Conservation (phyloP, 2,329 filamentous ascomycete species). For the Penicillium verrucosum region DNA sequence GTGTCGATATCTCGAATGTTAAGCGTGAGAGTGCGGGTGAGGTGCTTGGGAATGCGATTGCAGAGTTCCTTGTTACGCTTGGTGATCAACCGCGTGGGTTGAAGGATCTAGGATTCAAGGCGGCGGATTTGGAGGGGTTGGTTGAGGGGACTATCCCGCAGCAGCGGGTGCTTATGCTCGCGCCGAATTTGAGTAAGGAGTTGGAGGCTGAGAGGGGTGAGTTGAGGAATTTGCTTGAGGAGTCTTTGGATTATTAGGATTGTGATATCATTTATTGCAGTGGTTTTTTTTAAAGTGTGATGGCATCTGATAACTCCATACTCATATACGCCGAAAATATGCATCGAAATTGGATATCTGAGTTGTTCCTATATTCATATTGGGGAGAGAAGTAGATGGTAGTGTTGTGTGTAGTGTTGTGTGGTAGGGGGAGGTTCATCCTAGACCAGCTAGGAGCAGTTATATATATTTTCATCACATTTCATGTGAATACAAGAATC, state of each 20-base stretch:
- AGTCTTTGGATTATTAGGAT: constrained; percentile 53
- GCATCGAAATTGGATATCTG: background rate
- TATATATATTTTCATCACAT: background rate
- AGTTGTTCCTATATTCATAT: background rate
- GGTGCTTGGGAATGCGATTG: constrained; percentile 77
- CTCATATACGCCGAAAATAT: background rate
- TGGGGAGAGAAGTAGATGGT: background rate
- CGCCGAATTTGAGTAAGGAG: constrained; percentile 73
- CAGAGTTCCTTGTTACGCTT: constrained; percentile 73
- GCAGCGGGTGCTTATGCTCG: constrained; percentile 83
- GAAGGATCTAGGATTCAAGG: constrained; percentile 75
- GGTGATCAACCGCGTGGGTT: constrained; percentile 89
- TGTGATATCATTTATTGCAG: background rate
- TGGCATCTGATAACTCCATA: background rate
- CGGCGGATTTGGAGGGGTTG: constrained; percentile 71
- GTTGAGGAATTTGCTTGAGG: constrained; percentile 66
- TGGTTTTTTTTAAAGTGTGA: background rate
- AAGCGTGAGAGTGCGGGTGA: constrained; percentile 88
- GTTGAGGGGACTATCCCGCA: constrained; percentile 96
- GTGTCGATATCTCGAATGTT: constrained; percentile 81
- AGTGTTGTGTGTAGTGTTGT: background rate
- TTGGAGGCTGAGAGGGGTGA: constrained; percentile 69
- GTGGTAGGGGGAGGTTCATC: background rate
- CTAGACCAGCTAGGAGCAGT: background rate
- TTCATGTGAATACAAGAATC: background rate